phyloP scores from a whole-genome alignment of 768 basidiomycete genomes.

The Sistotremastrum niveocremeum region DNA sequence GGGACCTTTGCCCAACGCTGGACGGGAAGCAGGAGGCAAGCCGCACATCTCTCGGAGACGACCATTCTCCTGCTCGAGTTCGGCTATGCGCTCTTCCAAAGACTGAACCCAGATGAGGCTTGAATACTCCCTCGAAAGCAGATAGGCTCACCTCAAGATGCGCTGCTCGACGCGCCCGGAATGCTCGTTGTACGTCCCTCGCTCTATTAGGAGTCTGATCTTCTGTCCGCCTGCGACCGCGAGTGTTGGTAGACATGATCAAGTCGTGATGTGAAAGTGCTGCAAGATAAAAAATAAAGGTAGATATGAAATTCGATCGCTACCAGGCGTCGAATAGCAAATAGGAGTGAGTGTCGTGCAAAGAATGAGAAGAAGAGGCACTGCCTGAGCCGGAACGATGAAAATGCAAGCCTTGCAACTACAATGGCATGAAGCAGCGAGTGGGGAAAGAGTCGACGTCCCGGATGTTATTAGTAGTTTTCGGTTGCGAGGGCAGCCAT shows the following conservation, averaged over 20 bases:
- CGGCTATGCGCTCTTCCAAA: conserved; percentile 65
- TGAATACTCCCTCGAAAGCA: conserved; percentile 20
- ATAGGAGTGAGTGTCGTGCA: conserved; percentile 31
- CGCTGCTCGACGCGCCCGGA: conserved; percentile 77
- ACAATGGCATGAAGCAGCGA: background rate
- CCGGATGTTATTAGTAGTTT: background rate
- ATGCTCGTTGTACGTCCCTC: conserved; percentile 80
- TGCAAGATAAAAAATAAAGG: conserved; percentile 27
- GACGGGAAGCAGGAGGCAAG: conserved; percentile 60
- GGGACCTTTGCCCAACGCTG: conserved; percentile 68
- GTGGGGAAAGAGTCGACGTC: background rate
- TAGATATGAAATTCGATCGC: conserved; percentile 38
- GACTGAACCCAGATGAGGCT: conserved; percentile 33
- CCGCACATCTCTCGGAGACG: conserved; percentile 58
- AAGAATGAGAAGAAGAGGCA: conserved; percentile 10
- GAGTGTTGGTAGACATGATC: background rate
- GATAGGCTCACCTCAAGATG: conserved; percentile 56
- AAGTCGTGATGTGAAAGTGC: background rate
- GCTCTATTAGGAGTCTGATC: conserved; percentile 39
- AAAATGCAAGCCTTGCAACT: background rate
- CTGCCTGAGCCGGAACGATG: background rate
- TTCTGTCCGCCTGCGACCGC: background rate
- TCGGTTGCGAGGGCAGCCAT: background rate
- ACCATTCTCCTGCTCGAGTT: conserved; percentile 75
- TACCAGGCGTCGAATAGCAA: conserved; percentile 78